These are phyloP conservation scores for Primulina huaijiensis DNA, from an alignment of 257 asterid species.

Conservation along the genomic window DNA sequence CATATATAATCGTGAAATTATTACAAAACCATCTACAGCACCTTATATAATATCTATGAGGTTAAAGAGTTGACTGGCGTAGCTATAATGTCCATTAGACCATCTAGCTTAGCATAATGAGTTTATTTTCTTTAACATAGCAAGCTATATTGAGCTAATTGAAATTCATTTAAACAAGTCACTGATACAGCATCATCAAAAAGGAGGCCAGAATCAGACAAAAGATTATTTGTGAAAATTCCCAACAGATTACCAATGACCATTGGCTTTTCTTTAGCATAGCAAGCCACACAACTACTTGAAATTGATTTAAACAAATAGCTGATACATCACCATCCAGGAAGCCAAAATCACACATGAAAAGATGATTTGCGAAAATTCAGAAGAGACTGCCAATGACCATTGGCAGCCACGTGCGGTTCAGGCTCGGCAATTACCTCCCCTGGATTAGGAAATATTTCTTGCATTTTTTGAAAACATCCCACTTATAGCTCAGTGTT, in stretches of 20 bases:
- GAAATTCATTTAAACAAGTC: background rate
- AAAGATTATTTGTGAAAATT: too few species aligned
- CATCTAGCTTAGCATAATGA: background rate
- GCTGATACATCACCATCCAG: background rate
- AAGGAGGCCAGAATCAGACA: background rate
- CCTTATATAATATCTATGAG: background rate
- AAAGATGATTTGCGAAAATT: too few species aligned
- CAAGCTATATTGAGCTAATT: background rate
- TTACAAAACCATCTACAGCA: background rate
- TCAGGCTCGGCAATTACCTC: background rate
- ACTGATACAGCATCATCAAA: background rate
- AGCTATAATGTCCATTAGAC: background rate
- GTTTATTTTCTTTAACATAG: background rate
- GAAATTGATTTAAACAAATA: background rate
- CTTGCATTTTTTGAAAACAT: too few species aligned
- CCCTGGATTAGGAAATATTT: background rate
- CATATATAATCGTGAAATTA: background rate
- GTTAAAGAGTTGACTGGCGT: background rate
- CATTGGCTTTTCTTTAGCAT: background rate
- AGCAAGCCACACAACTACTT: background rate
- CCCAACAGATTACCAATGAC: background rate
- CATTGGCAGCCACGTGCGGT: background rate
- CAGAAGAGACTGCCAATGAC: background rate
- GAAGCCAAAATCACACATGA: background rate
- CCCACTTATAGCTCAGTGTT: background rate